Percentiles rank a stretch among this genome's conserved stretches.
phyloP scores from a whole-genome alignment of 2,329 filamentous ascomycete genomes.

The Aspergillus transmontanensis region DNA sequence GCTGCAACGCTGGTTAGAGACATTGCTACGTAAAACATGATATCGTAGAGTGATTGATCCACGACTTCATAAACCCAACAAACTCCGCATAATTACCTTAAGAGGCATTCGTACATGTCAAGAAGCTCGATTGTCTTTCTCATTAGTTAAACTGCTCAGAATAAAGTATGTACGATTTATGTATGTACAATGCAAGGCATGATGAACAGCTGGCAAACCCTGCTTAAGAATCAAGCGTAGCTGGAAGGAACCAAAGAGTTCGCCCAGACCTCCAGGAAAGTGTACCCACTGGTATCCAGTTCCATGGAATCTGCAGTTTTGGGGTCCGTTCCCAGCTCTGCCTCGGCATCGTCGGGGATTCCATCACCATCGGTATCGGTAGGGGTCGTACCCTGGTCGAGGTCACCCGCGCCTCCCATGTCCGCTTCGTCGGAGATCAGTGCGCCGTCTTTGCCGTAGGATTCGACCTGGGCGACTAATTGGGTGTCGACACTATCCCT shows the following conservation, averaged over 20 bases:
- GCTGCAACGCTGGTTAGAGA: too few species aligned
- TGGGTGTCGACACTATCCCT: constrained; percentile 16
- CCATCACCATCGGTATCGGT: constrained; percentile 21
- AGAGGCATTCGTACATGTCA: too few species aligned
- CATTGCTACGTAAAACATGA: too few species aligned
- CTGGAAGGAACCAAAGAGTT: constrained; percentile 20
- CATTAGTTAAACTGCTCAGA: too few species aligned
- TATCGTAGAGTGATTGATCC: too few species aligned
- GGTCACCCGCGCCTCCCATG: constrained; percentile 18
- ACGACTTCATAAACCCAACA: too few species aligned
- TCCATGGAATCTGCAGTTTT: constrained; percentile 18
- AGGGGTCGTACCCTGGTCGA: constrained; percentile 12
- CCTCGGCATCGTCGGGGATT: constrained; percentile 20
- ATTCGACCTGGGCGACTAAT: constrained; percentile 15
- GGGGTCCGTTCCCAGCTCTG: constrained; percentile 18
- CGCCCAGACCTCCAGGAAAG: constrained; percentile 20
- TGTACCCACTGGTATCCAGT: constrained; percentile 18
- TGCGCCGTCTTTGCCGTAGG: constrained; percentile 14
- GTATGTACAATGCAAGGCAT: not conserved
- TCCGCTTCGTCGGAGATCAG: constrained; percentile 20
- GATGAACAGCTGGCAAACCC: not conserved
- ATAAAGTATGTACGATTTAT: not conserved
- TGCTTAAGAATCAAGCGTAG: constrained; percentile 5
- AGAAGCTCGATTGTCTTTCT: too few species aligned
- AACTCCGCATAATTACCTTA: too few species aligned